A percentile compares a stretch with the other conserved stretches of the same genome.
phyloP scores from a whole-genome alignment of 1,284 basidiomycete species.

The Cutaneotrichosporon cyanovorans region DNA sequence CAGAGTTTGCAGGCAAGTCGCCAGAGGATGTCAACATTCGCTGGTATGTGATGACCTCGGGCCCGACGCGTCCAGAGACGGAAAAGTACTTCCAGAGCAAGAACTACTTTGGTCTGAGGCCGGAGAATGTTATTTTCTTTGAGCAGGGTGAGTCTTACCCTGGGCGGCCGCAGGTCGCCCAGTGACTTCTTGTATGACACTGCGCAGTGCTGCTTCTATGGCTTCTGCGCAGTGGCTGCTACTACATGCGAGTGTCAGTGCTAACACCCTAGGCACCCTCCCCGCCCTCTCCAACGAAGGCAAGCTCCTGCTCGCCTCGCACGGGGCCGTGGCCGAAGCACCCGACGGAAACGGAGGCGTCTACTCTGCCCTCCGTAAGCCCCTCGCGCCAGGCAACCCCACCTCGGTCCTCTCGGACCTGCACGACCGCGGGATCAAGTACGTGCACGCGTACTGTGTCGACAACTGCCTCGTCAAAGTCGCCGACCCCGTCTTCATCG shows the following conservation, averaged over 20 bases:
- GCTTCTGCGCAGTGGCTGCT: too few relatives aligned
- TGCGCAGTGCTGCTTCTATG: too few relatives aligned
- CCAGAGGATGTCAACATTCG: constrained; percentile 59
- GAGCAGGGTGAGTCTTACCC: constrained; percentile 88
- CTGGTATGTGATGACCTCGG: constrained; percentile 99
- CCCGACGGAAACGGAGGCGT: constrained; percentile 98
- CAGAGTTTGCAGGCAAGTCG: constrained; percentile 52
- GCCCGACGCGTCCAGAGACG: constrained; percentile 82
- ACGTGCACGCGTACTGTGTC: constrained; percentile 93
- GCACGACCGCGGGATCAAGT: constrained; percentile 65
- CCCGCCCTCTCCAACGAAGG: constrained; percentile 92
- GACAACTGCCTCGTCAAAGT: constrained; percentile 99
- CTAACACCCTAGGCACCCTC: constrained; percentile 63
- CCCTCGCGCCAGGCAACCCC: constrained; percentile 53
- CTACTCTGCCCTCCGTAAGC: constrained; percentile 81
- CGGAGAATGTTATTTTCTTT: constrained; percentile 82
- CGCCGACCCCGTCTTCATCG: constrained; percentile 93
- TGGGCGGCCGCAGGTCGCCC: too few relatives aligned
- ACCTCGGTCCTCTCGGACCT: constrained; percentile 81
- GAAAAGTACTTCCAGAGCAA: constrained; percentile 75
- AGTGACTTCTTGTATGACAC: too few relatives aligned
- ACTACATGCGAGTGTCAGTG: background rate
- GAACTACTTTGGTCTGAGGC: constrained; percentile 73
- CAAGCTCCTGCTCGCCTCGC: constrained; percentile 79
- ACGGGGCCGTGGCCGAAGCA: constrained; percentile 75